Evolutionary conservation across 1,284 basidiomycete species (phyloP), one percentile per base, ranked within the genome.

Genomic region (Ceratobasidium sp.): DNA sequence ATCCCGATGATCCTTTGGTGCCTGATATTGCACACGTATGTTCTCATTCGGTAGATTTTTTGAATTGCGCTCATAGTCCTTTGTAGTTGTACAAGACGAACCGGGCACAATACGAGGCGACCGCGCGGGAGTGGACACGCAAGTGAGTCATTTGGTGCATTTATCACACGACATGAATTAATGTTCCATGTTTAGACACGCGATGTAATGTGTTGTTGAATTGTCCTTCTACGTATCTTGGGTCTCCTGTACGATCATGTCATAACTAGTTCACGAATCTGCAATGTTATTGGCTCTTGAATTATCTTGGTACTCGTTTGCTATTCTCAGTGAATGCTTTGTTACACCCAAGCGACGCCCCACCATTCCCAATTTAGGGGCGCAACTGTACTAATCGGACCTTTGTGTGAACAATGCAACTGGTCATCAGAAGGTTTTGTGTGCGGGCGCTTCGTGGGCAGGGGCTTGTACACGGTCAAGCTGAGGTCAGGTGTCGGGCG

Each of bases 81-180:
- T 84, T 95, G 47, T 91, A 97, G 85, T 85, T 96, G 79, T 98
- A 97, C 90, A 97, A 97, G 93, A 97, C 94, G 60, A 95, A 98
- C 84, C 91, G 95, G 80, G 86, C 93, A 78, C 90, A 95, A 80
- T 98, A 98, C 83, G 96, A 98, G 84, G 92, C 94, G 77, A 98
- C 95, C 36, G 96, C 96, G 56, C 89, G 95, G 86, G 96, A 98
- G 87, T 98, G 96, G 96, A 96, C 96, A 83, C 91, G 95, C 89
- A 97, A 97, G 95, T 97, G 81, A 81, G 94, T 88, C 2, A 54
- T 59, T 63, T 41, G 36, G 15, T 45, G 17, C 24, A 45, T 29
- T 24, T 29, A n/a, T 27, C 44, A 44, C 14, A 19, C 11, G 36
- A 54, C 53, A 27, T 29, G 15, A 22, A n/a, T 56, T 67, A 33